These are phyloP conservation scores for Paecilomyces formosus DNA, from an alignment of 2,329 filamentous ascomycete species.

Conservation along the genomic window DNA sequence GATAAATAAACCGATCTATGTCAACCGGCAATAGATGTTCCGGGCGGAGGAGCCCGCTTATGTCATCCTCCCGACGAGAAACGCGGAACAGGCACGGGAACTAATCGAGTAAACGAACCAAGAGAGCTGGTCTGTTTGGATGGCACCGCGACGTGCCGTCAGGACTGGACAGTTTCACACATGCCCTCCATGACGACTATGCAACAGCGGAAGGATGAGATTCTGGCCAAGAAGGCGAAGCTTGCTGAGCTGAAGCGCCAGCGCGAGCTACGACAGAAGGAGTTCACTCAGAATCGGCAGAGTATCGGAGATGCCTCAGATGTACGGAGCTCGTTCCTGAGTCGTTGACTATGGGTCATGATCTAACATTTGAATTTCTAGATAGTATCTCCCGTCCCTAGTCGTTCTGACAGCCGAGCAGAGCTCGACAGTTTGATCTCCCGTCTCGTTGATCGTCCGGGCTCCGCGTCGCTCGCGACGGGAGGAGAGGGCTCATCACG, in stretches of 20 bases:
- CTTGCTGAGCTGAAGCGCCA: conserved; percentile 93
- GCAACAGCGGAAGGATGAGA: conserved; percentile 85
- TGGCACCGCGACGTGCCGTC: not conserved
- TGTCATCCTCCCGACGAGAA: conserved; percentile 23
- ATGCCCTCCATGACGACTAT: conserved; percentile 22
- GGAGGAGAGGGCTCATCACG: conserved; percentile 38
- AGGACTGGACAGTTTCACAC: not conserved
- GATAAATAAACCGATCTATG: not conserved
- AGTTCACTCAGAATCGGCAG: conserved; percentile 62
- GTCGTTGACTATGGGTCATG: conserved; percentile 6
- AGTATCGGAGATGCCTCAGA: conserved; percentile 63
- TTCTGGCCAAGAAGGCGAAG: conserved; percentile 92
- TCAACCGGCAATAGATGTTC: conserved; percentile 35
- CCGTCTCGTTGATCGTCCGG: conserved; percentile 69
- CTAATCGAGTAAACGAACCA: not conserved
- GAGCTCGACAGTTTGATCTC: conserved; percentile 80
- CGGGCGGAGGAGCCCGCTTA: conserved; percentile 29
- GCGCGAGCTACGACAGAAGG: conserved; percentile 72
- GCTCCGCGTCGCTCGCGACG: conserved; percentile 57
- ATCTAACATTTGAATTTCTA: conserved; percentile 23
- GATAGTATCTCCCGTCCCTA: conserved; percentile 63
- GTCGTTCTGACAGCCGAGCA: conserved; percentile 58
- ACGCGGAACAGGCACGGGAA: not conserved
- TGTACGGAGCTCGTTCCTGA: conserved; percentile 43
- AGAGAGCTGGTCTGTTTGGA: not conserved